phyloP scores from a whole-genome alignment of 1,139 yeast genomes.

The Lodderomyces theae region DNA sequence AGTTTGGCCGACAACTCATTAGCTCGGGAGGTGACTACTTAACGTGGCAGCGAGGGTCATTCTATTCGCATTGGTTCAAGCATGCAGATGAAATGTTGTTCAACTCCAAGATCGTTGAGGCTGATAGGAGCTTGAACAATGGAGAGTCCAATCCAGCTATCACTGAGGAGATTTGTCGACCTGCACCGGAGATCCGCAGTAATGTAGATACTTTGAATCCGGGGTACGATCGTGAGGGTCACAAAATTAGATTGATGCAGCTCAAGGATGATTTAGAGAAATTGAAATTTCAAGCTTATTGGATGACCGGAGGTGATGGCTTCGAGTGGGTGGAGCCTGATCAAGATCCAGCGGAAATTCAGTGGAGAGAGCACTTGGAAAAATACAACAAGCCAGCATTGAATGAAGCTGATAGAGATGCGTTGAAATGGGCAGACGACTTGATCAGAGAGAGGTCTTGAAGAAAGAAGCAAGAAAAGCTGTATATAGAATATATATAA shows the following conservation, averaged over 20 bases:
- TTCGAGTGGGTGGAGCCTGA: conserved; percentile 82
- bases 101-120: conserved; percentile 63
- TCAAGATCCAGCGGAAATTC: conserved; percentile 69
- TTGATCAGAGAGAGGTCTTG: conserved; percentile 22
- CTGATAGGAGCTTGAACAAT: conserved; percentile 58
- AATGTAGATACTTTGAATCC: conserved; percentile 26
- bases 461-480: too few species aligned
- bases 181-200: conserved; percentile 21
- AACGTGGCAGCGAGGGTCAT: conserved; percentile 65
- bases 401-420: conserved; percentile 16
- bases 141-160: conserved; percentile 36
- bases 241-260: conserved; percentile 39
- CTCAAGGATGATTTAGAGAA: conserved; percentile 50
- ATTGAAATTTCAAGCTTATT: conserved; percentile 64
- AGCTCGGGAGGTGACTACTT: conserved; percentile 54
- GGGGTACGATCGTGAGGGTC: conserved; percentile 37
- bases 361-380: conserved; percentile 47
- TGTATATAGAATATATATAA: conserved; percentile 11
- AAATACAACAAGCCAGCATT: conserved; percentile 23
- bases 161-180: conserved; percentile 40
- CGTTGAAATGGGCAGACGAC: conserved; percentile 38
- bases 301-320: conserved; percentile 75
- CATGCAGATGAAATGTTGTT: conserved; percentile 70
- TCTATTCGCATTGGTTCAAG: conserved; percentile 61
- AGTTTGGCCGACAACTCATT: conserved; percentile 49